Evolutionary conservation across 2,329 filamentous ascomycete species (phyloP), one percentile per base, ranked within the genome.

Genomic region (Hymenoscyphus albidus): DNA sequence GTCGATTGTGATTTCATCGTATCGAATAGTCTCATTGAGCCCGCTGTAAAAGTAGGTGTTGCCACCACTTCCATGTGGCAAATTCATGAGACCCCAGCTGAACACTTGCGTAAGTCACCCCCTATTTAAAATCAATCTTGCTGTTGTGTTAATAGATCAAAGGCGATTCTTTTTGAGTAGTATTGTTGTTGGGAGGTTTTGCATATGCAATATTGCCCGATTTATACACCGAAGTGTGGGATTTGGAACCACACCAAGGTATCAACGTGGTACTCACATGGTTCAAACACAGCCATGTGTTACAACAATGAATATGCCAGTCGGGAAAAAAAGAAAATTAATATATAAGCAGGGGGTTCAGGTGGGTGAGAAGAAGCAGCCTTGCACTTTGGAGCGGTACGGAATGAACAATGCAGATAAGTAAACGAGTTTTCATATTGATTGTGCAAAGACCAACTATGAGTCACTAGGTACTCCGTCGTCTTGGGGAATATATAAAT

Each of bases 371-470:
- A 16, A 18, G 7, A 48, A 9, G n/a, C 44, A 51, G 44, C 44
- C 44, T 51, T 51, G 44, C 44, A 51, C 44, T 51, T 27, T n/a
- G 18, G 18, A 51, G 18, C n/a, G 22, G 44, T 51, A 51, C 44
- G 22, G 18, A 51, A 51, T 51, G 4, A 18, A 51, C 44, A 6
- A 51, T 51, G 44, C 44, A 51, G 44, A 27, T 51, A n/a, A 60
- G 58, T n/a, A n/a, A 39, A 31, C 1, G 6, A 44, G 14, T n/a
- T 35, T 18, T 42, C 18, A 60, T 51, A 7, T 60, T 60, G 58
- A 51, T 51, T 51, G 35, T 35, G 40, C 40, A 51, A 60, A 60
- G n/a, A 51, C 44, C 27, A 51, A 51, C n/a, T 22, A 51, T 51
- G 44, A 51, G n/a, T 51, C 44, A 51, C n/a, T 51, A 51, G 44